A percentile compares a stretch with the other conserved stretches of the same genome.
These are phyloP conservation scores for Apiotrichum brassicae DNA, from an alignment of 1,284 basidiomycete genomes.

Conservation along the genomic window DNA sequence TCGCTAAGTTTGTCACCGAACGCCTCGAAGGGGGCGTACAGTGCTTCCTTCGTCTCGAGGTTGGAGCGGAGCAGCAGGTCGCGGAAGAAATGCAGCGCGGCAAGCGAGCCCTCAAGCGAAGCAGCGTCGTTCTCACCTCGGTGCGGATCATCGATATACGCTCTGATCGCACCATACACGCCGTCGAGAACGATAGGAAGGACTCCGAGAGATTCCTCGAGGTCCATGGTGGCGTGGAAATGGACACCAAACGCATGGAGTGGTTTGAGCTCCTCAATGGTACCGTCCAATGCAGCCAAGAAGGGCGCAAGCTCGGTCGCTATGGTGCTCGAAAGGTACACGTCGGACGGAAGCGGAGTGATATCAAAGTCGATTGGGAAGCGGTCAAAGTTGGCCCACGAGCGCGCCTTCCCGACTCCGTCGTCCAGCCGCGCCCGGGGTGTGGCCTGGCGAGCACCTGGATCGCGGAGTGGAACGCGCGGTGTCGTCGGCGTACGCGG, in stretches of 20 bases:
- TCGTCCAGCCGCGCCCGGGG: conserved; percentile 22
- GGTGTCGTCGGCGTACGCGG: background rate
- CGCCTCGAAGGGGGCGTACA: background rate
- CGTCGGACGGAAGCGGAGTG: conserved; percentile 39
- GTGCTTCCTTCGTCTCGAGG: background rate
- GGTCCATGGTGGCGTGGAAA: conserved; percentile 19
- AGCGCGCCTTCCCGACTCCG: conserved; percentile 39
- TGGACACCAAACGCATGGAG: conserved; percentile 15
- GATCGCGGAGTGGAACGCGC: background rate
- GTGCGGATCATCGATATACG: conserved; percentile 12
- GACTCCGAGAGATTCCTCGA: conserved; percentile 19
- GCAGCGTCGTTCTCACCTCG: background rate
- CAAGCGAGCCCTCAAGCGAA: background rate
- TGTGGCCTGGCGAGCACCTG: background rate
- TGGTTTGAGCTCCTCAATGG: conserved; percentile 5
- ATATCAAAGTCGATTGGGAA: conserved; percentile 45
- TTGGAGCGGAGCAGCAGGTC: conserved; percentile 7
- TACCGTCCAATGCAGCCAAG: conserved; percentile 12
- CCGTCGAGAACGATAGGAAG: conserved; percentile 28
- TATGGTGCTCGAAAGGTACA: conserved; percentile 10
- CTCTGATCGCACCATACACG: conserved; percentile 9
- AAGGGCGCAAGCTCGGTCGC: background rate
- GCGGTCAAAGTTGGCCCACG: conserved; percentile 44
- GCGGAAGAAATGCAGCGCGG: conserved; percentile 23
- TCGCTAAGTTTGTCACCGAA: conserved; percentile 13